Conservation (phyloP, 192 early-diverging fungal genomes). For the Coemansia sp. region DNA sequence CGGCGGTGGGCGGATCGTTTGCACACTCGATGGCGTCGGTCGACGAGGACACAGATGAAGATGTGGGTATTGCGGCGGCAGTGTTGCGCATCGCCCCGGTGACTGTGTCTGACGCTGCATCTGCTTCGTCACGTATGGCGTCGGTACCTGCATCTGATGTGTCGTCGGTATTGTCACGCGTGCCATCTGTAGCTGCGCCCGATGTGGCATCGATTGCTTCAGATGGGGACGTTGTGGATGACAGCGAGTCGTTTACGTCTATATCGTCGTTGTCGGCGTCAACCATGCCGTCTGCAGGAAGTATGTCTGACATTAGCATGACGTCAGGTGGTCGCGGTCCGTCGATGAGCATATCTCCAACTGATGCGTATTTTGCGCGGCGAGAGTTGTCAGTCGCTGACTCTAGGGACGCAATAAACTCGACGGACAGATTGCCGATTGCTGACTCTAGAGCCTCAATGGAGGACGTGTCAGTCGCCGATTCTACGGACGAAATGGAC, state of each 20-base stretch:
- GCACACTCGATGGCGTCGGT: neutral
- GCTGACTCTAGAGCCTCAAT: too few relatives aligned
- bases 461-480: too few relatives aligned
- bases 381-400: too few relatives aligned
- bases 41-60: slow-evolving; percentile 32
- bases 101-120: too few relatives aligned
- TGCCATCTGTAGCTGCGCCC: neutral
- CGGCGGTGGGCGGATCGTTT: slow-evolving; percentile 7
- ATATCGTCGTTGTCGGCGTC: slow-evolving; percentile 17
- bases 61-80: slow-evolving; percentile 33
- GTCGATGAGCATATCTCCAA: slow-evolving; percentile 8
- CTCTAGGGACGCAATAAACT: too few relatives aligned
- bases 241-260: slow-evolving; percentile 2
- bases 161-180: too few relatives aligned
- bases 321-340: neutral
- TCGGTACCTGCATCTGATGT: too few relatives aligned
- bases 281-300: neutral
- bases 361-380: too few relatives aligned
- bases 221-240: neutral
- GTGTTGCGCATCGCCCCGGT: slow-evolving; percentile 11
- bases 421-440: too few relatives aligned
- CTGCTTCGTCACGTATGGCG: too few relatives aligned
- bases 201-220: neutral
- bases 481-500: too few relatives aligned
- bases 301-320: slow-evolving; percentile 12